Percentiles rank a stretch among this genome's conserved stretches.
phyloP scores from a whole-genome alignment of 2,329 filamentous ascomycete genomes.

The Ophiosphaerella herpotricha region DNA sequence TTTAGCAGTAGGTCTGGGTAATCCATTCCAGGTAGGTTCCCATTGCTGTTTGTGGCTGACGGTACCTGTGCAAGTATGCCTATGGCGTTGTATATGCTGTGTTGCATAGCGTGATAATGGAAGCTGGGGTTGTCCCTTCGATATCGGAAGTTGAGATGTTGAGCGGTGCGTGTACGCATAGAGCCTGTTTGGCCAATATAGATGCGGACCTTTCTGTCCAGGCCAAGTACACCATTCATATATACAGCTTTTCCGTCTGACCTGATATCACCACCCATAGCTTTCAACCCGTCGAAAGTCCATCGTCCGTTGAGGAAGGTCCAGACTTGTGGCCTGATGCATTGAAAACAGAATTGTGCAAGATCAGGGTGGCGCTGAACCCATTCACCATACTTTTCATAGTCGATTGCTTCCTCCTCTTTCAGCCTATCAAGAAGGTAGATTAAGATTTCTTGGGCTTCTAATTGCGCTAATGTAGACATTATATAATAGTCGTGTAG shows the following conservation, averaged over 20 bases:
- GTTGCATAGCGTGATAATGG: slow-evolving; percentile 41
- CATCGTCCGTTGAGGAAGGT: slow-evolving; percentile 22
- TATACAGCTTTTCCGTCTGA: slow-evolving; percentile 30
- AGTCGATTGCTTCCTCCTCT: slow-evolving; percentile 16
- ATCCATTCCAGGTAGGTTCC: slow-evolving; percentile 30
- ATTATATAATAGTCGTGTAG: slow-evolving; percentile 15
- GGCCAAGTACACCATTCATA: slow-evolving; percentile 28
- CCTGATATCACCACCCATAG: slow-evolving; percentile 29
- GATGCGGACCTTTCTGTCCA: slow-evolving; percentile 28
- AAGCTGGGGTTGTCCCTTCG: slow-evolving; percentile 40
- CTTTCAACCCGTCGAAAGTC: slow-evolving; percentile 28
- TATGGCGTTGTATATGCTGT: slow-evolving; percentile 34
- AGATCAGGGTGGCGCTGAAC: slow-evolving; percentile 23
- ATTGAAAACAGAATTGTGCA: slow-evolving; percentile 20
- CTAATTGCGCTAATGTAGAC: slow-evolving; percentile 19
- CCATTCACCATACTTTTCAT: slow-evolving; percentile 26
- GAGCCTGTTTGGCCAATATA: slow-evolving; percentile 41
- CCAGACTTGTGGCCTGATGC: slow-evolving; percentile 31
- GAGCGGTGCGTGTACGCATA: slow-evolving; percentile 29
- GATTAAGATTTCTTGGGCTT: slow-evolving; percentile 28
- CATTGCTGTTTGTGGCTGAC: slow-evolving; percentile 6
- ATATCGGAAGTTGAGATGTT: slow-evolving; percentile 43
- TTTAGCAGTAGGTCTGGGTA: slow-evolving; percentile 33
- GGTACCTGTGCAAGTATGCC: slow-evolving; percentile 29
- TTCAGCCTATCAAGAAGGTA: slow-evolving; percentile 24